A percentile compares a stretch with the other conserved stretches of the same genome.
Evolutionary conservation across 805 yeast species (phyloP).

Genomic region (Metschnikowia kunwiensis): DNA sequence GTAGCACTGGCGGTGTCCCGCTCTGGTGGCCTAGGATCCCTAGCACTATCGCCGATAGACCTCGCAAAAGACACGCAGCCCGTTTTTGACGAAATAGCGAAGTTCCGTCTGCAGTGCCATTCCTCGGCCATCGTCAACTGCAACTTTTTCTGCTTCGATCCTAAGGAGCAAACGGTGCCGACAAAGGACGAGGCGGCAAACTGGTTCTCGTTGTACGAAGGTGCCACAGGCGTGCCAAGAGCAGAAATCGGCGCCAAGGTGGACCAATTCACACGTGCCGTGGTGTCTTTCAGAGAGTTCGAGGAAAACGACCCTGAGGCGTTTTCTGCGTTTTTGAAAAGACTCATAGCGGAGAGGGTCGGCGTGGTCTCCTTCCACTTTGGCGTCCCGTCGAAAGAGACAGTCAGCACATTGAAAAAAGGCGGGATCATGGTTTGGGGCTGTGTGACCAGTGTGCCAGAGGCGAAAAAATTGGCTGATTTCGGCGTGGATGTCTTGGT

Average conservation of each 20-base stretch:
- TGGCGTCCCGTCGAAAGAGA: slow-evolving; percentile 39
- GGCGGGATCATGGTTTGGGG: slow-evolving; percentile 43
- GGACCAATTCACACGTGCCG: slow-evolving; percentile 20
- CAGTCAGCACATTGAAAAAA: slow-evolving; percentile 32
- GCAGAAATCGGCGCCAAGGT: background rate
- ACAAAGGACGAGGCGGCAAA: slow-evolving; percentile 19
- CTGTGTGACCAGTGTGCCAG: slow-evolving; percentile 45
- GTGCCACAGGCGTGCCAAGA: background rate
- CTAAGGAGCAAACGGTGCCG: slow-evolving; percentile 16
- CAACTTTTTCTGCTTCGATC: slow-evolving; percentile 48
- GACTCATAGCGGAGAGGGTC: slow-evolving; percentile 29
- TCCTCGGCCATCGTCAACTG: slow-evolving; percentile 32
- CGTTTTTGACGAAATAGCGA: slow-evolving; percentile 11
- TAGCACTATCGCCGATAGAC: slow-evolving; percentile 38
- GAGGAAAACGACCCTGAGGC: slow-evolving; percentile 20
- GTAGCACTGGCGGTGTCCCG: slow-evolving; percentile 43
- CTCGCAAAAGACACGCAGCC: slow-evolving; percentile 21
- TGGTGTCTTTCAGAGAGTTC: slow-evolving; percentile 30
- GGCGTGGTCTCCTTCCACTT: slow-evolving; percentile 52
- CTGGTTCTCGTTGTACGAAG: slow-evolving; percentile 22
- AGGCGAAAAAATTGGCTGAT: slow-evolving; percentile 31
- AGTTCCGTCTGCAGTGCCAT: slow-evolving; percentile 18
- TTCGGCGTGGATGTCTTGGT: slow-evolving; percentile 47
- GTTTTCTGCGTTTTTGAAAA: slow-evolving; percentile 20
- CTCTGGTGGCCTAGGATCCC: slow-evolving; percentile 51